These are phyloP conservation scores for Fusarium sarcochroum DNA, from an alignment of 2,329 filamentous ascomycete species.

Conservation along the genomic window DNA sequence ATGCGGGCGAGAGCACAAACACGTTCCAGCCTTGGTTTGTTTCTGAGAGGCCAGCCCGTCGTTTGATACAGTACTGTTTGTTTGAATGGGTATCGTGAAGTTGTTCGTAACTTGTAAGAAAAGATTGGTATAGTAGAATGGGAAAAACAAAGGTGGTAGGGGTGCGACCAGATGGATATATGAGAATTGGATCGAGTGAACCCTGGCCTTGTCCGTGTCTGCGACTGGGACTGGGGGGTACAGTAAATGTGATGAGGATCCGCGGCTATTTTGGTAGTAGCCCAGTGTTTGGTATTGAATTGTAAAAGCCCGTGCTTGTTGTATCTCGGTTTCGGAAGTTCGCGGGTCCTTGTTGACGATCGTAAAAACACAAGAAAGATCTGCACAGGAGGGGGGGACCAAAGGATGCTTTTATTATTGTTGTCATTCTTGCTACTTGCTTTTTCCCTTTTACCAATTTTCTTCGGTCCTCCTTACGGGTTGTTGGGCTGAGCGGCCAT, in stretches of 20 bases:
- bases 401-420: conserved; percentile 22
- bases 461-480: neutral
- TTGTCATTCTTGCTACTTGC: conserved; percentile 20
- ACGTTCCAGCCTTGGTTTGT: conserved; percentile 26
- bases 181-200: conserved; percentile 28
- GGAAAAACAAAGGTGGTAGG: conserved; percentile 26
- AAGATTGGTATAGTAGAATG: neutral
- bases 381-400: conserved; percentile 11
- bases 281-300: conserved; percentile 6
- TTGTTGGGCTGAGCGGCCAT: neutral
- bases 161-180: conserved; percentile 34
- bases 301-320: conserved; percentile 14
- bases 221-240: conserved; percentile 9
- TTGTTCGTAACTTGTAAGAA: neutral
- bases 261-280: conserved; percentile 41
- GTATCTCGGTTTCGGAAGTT: conserved; percentile 37
- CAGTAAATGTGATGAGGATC: conserved; percentile 42
- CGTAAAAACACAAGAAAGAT: conserved; percentile 20
- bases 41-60: conserved; percentile 40
- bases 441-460: conserved; percentile 3
- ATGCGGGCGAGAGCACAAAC: conserved; percentile 34
- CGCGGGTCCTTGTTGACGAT: conserved; percentile 41
- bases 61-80: conserved; percentile 9
- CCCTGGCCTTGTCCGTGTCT: conserved; percentile 15
- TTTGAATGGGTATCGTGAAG: neutral